Conservation (phyloP, 148 eudicot species). For the Silene uniflora region DNA sequence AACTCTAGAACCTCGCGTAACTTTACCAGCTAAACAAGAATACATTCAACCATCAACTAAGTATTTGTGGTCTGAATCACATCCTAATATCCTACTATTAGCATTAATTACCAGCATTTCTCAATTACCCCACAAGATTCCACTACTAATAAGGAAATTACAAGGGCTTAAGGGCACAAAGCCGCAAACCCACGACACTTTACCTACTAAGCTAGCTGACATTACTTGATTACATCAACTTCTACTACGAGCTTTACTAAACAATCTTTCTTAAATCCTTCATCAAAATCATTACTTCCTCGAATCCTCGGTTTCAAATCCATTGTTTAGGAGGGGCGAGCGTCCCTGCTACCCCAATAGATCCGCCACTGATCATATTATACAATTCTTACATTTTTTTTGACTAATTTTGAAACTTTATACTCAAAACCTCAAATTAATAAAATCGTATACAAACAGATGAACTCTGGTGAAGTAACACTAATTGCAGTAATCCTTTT, state of each 20-base stretch:
- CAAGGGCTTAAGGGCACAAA: neutral
- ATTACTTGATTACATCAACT: no score
- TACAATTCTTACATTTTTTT: neutral
- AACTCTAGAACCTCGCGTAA: neutral
- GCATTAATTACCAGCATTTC: neutral
- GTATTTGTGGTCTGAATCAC: neutral
- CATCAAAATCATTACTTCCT: no score
- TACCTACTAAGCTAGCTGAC: neutral
- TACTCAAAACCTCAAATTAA: neutral
- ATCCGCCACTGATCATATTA: no score
- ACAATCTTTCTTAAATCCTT: no score
- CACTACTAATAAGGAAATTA: neutral
- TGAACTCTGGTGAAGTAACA: neutral
- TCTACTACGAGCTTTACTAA: no score
- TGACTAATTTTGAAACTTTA: neutral
- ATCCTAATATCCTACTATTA: neutral
- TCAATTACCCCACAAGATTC: neutral
- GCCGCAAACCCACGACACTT: neutral
- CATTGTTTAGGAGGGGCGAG: no score
- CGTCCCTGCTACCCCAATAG: no score
- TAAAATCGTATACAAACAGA: no score
- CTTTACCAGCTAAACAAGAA: neutral
- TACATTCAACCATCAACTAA: neutral
- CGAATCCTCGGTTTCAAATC: no score
- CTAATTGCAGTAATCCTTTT: neutral